Percentiles rank a stretch among this genome's conserved stretches.
Evolutionary conservation across 2,329 filamentous ascomycete species (phyloP).

Genomic region (Chrysoporthe deuterocubensis): DNA sequence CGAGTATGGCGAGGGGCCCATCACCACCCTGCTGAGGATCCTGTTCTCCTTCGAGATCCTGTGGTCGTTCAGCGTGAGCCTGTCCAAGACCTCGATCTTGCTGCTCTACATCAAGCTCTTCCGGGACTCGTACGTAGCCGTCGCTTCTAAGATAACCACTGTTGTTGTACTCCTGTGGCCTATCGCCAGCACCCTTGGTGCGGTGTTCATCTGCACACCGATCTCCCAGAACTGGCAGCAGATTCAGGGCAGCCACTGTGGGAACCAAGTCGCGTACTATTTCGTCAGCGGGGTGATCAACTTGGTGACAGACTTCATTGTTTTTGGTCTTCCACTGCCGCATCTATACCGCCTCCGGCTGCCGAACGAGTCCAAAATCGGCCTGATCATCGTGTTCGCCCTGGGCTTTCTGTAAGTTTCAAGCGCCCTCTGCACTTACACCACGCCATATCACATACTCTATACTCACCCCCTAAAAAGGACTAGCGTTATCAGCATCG

Average conservation of each 20-base stretch:
- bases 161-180: conserved; percentile 35
- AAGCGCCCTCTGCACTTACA: background rate
- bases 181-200: conserved; percentile 37
- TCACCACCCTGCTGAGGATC: conserved; percentile 11
- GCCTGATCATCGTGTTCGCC: conserved; percentile 1
- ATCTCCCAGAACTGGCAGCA: conserved; percentile 43
- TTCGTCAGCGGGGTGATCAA: conserved; percentile 17
- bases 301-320: conserved; percentile 10
- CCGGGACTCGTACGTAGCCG: conserved; percentile 32
- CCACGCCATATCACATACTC: background rate
- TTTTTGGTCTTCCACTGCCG: conserved; percentile 16
- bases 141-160: conserved; percentile 33
- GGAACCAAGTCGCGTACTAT: conserved; percentile 31
- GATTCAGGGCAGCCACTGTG: conserved; percentile 38
- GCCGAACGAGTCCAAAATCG: background rate
- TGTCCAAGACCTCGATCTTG: conserved; percentile 38
- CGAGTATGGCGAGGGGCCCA: conserved; percentile 2
- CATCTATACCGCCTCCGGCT: conserved; percentile 12
- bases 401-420: conserved; percentile 6
- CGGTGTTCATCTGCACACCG: conserved; percentile 43
- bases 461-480: conserved; percentile 30
- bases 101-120: conserved; percentile 38
- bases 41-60: conserved; percentile 31
- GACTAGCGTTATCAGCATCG: conserved; percentile 40
- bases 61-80: conserved; percentile 37